Conservation (phyloP, 352 stramenopile species). For the Phytophthora sojae region DNA sequence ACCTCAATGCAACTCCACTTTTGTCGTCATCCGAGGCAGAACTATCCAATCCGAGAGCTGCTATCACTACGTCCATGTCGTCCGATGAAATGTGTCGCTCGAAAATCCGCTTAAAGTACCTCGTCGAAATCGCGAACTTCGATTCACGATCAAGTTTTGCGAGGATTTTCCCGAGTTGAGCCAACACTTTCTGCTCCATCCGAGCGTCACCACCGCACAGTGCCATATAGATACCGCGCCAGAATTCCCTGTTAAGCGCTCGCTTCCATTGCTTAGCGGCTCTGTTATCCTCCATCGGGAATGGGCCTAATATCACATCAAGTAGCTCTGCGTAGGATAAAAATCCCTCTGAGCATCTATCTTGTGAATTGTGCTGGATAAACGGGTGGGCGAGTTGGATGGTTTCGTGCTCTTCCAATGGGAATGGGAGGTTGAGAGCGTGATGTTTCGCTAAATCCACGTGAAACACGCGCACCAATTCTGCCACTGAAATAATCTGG, state of each 20-base stretch:
- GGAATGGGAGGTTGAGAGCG: constrained; percentile 34
- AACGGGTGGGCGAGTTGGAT: constrained; percentile 34
- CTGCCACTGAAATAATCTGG: constrained; percentile 41
- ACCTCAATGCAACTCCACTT: constrained; percentile 32
- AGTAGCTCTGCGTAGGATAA: constrained; percentile 51
- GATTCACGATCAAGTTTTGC: constrained; percentile 50
- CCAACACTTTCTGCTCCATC: constrained; percentile 44
- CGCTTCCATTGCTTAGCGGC: constrained; percentile 8
- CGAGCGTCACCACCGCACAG: constrained; percentile 39
- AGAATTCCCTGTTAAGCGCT: constrained; percentile 47
- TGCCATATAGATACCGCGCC: constrained; percentile 39
- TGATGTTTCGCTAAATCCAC: constrained; percentile 51
- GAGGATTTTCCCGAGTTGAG: constrained; percentile 62
- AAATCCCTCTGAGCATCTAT: constrained; percentile 18
- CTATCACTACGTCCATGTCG: constrained; percentile 43
- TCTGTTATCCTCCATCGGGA: not conserved
- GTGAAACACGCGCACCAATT: constrained; percentile 49
- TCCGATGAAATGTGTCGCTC: constrained; percentile 48
- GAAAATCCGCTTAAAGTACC: constrained; percentile 60
- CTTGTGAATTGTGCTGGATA: constrained; percentile 12
- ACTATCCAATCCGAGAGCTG: constrained; percentile 23
- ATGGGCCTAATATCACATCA: constrained; percentile 40
- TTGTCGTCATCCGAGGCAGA: not conserved
- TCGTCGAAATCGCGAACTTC: constrained; percentile 42
- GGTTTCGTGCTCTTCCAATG: constrained; percentile 48